These are phyloP conservation scores for Begonia loranthoides DNA, from an alignment of 306 rosid species.

Conservation along the genomic window DNA sequence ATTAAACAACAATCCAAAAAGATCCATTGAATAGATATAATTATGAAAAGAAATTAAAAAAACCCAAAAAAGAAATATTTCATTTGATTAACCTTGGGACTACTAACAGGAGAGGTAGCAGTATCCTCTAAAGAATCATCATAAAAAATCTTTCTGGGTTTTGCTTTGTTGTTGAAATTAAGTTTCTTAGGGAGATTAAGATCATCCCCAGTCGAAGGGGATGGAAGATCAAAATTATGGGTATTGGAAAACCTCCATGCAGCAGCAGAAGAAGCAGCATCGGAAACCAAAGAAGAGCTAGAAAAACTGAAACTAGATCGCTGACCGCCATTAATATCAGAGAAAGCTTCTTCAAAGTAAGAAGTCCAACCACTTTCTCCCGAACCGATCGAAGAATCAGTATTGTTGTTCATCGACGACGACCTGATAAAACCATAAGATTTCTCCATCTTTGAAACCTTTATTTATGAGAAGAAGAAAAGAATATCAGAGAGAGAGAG, in stretches of 20 bases:
- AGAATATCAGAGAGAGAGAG: not conserved
- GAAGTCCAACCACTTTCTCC: constrained; percentile 95
- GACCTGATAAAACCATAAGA: constrained; percentile 12
- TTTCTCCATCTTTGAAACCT: constrained; percentile 28
- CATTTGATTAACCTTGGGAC: constrained; percentile 58
- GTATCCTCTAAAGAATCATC: constrained; percentile 86
- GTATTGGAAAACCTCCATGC: constrained; percentile 42
- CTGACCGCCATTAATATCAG: constrained; percentile 1
- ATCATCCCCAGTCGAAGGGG: not conserved
- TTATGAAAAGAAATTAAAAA: not conserved
- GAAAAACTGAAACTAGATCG: constrained; percentile 20
- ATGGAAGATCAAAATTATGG: not conserved
- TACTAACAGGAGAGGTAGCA: constrained; percentile 80
- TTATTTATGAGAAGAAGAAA: no score
- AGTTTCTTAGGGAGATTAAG: constrained; percentile 24
- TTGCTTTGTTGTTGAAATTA: constrained; percentile 35
- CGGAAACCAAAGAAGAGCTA: constrained; percentile 68
- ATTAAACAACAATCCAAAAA: not conserved
- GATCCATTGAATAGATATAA: not conserved
- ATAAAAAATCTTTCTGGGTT: constrained; percentile 24
- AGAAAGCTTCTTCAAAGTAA: constrained; percentile 63
- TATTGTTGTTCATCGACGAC: constrained; percentile 24
- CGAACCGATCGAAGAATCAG: constrained; percentile 9
- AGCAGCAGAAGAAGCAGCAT: constrained; percentile 79
- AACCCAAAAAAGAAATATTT: not conserved